Conservation (phyloP, 1,284 basidiomycete species). For the Kalmanozyma brasiliensis region DNA sequence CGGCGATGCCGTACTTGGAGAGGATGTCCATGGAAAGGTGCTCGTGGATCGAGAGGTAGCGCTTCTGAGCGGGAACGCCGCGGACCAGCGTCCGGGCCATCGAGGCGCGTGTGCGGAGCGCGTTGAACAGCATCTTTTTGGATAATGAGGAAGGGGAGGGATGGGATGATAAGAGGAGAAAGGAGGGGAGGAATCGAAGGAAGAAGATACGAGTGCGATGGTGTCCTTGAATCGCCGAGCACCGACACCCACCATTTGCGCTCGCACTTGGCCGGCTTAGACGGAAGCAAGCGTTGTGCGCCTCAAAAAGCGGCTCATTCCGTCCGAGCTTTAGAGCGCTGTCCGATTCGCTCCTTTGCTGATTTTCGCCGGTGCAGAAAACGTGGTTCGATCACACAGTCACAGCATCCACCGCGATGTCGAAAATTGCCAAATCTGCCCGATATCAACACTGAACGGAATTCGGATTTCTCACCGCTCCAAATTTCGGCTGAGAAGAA, state of each 20-base stretch:
- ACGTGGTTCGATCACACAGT: slow-evolving; percentile 23
- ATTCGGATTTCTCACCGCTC: slow-evolving; percentile 7
- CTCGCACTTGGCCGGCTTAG: neutral
- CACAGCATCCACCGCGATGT: neutral
- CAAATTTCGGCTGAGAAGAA: slow-evolving; percentile 14
- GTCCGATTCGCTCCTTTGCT: slow-evolving; percentile 20
- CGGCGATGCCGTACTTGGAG: slow-evolving; percentile 97
- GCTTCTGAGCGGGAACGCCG: slow-evolving; percentile 74
- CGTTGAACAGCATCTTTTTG: slow-evolving; percentile 48
- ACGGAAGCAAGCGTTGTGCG: slow-evolving; percentile 7
- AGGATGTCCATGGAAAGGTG: slow-evolving; percentile 95
- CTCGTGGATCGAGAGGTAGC: slow-evolving; percentile 97
- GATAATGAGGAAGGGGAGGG: too few relatives aligned
- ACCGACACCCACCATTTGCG: neutral
- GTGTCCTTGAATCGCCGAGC: slow-evolving; percentile 9
- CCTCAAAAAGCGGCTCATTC: slow-evolving; percentile 38
- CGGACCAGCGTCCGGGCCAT: slow-evolving; percentile 54
- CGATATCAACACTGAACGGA: slow-evolving; percentile 9
- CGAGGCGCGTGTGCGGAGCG: slow-evolving; percentile 54
- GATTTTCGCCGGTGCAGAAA: too few relatives aligned
- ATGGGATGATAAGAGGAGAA: neutral
- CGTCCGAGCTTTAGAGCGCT: slow-evolving; percentile 9
- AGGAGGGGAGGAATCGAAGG: slow-evolving; percentile 3
- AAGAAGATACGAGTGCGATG: slow-evolving; percentile 2
- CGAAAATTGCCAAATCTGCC: slow-evolving; percentile 9